phyloP scores from a whole-genome alignment of 2,329 filamentous ascomycete species.

The Beauveria varroae region DNA sequence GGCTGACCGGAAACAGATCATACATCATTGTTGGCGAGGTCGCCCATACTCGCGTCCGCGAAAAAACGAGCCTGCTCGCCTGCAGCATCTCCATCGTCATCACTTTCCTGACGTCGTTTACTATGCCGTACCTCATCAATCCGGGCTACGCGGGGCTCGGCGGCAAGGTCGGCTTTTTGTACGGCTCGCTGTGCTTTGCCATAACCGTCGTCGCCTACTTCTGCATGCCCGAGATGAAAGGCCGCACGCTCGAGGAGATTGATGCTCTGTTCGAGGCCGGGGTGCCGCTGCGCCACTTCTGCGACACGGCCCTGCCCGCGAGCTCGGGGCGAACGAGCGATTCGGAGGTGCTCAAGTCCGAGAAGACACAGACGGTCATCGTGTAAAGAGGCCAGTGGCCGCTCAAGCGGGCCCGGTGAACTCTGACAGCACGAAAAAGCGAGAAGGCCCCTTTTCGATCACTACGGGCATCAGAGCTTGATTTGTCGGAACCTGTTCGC shows the following conservation, averaged over 20 bases:
- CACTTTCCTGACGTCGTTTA: slow-evolving; percentile 27
- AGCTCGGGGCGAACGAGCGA: neutral
- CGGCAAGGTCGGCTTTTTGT: slow-evolving; percentile 31
- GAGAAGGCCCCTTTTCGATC: no score
- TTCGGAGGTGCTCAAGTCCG: neutral
- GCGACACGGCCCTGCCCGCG: neutral
- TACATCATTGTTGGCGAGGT: slow-evolving; percentile 22
- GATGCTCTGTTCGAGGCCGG: slow-evolving; percentile 16
- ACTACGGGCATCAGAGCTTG: no score
- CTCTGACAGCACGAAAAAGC: no score
- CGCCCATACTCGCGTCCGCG: slow-evolving; percentile 19
- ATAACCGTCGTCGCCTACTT: slow-evolving; percentile 34
- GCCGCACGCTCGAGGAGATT: slow-evolving; percentile 20
- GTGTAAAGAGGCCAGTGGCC: no score
- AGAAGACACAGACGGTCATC: neutral
- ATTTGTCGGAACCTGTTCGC: no score
- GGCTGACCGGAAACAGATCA: slow-evolving; percentile 12
- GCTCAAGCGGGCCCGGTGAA: no score
- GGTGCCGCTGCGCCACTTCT: slow-evolving; percentile 15
- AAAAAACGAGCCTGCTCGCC: slow-evolving; percentile 24
- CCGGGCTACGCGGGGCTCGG: slow-evolving; percentile 26
- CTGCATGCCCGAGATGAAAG: slow-evolving; percentile 37
- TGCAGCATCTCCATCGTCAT: slow-evolving; percentile 21
- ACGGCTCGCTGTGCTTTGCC: slow-evolving; percentile 27
- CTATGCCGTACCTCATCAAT: slow-evolving; percentile 29